phyloP scores from a whole-genome alignment of 1,284 basidiomycete species.

The Pulveroboletus sp. region DNA sequence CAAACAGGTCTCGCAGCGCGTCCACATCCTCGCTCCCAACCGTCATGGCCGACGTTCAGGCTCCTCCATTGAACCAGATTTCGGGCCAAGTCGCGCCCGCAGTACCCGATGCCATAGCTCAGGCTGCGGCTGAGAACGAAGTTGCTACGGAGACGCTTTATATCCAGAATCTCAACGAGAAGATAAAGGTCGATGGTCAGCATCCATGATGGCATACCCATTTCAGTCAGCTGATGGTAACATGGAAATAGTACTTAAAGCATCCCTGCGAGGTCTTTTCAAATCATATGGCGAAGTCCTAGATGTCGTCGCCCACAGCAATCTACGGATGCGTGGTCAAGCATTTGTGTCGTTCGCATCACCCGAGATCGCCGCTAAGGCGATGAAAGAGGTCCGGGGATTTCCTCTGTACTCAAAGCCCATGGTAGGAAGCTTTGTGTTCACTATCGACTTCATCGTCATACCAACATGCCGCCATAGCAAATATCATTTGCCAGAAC shows the following conservation, averaged over 20 bases:
- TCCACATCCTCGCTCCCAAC: constrained; percentile 14
- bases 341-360: constrained; percentile 93
- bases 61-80: constrained; percentile 30
- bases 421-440: constrained; percentile 61
- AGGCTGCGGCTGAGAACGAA: constrained; percentile 45
- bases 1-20: constrained; percentile 15
- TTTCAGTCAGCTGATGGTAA: constrained; percentile 12
- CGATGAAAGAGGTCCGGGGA: constrained; percentile 87
- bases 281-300: constrained; percentile 91
- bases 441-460: background rate
- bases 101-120: constrained; percentile 24
- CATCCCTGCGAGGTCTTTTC: constrained; percentile 87
- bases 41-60: constrained; percentile 36
- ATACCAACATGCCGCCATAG: constrained; percentile 43
- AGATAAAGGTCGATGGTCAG: constrained; percentile 84
- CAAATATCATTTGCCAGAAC: constrained; percentile 93
- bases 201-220: constrained; percentile 11
- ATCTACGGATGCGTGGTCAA: constrained; percentile 96
- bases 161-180: constrained; percentile 97
- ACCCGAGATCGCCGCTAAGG: constrained; percentile 80
- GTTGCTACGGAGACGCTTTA: constrained; percentile 85
- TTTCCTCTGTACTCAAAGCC: constrained; percentile 97
- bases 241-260: constrained; percentile 70
- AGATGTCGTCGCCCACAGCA: constrained; percentile 90
- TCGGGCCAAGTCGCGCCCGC: constrained; percentile 44